Base-by-base conservation (phyloP, 768 basidiomycete species). In the Suillus clintonianus region DNA sequence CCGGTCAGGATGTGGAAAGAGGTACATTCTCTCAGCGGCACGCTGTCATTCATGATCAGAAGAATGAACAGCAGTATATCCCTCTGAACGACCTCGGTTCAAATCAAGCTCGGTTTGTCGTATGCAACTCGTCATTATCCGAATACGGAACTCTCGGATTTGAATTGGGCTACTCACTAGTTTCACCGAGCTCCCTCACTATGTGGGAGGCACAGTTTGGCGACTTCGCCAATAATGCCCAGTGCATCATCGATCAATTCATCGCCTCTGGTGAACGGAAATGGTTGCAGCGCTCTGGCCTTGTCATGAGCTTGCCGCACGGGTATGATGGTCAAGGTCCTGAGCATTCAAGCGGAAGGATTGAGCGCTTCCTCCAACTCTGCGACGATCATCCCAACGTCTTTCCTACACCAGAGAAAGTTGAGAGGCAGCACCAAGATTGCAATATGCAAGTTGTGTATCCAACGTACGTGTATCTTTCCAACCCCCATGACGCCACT, bases 151-250 rank as follows among this genome's bases (percentile, higher is more conserved):
- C 89, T 3, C 91, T 99, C 64, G 97, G 97, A 45, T 99, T 99
- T 77, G 97, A 99, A 77, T 88, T 99, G 36, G 97, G 97, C 10
- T 99, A 99, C 78, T 99, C 97, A 7, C 89, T 99, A 67, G 97
- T 99, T 60, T 97, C 95, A 15, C 97, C 97, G 22, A 89, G 94
- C 72, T 82, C 88, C 32, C 83, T 99, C 67, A 94, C 94, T 17
- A 89, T 99, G 72, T 99, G 97, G 97, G 97, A 99, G 76, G 97
- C 97, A 17, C 97, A 99, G 76, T 96, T 99, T 71, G 97, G 97
- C 74, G 97, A 98, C 79, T 99, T 98, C 75, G 95, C 91, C 39
- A 98, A 99, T 81, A 96, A 93, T 69, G 97, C 96, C 3, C 97
- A 98, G 77, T 91, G 90, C 75, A 97, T 99, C 77, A 97, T 99